A percentile compares a stretch with the other conserved stretches of the same genome.
Evolutionary conservation across 2,329 filamentous ascomycete species (phyloP).

Genomic region (Cordyceps farinosa): DNA sequence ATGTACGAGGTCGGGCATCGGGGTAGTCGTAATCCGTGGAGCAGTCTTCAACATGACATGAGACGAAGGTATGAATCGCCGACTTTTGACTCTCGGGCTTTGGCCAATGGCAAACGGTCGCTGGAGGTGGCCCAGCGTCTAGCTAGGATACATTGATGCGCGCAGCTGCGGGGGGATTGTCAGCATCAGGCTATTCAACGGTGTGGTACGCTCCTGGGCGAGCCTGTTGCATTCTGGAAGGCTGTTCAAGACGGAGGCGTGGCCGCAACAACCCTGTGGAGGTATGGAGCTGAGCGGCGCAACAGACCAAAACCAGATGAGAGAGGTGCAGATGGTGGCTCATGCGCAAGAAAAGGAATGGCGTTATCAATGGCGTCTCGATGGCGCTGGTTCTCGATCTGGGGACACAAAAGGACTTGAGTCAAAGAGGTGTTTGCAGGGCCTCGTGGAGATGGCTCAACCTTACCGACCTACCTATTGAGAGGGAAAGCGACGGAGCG

Average conservation of each 20-base stretch:
- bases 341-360: conserved; percentile 3
- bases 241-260: neutral
- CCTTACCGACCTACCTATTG: neutral
- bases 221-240: neutral
- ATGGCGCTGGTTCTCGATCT: conserved; percentile 17
- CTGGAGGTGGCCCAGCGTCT: neutral
- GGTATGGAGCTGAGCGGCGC: neutral
- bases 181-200: neutral
- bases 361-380: conserved; percentile 11
- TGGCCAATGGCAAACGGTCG: conserved; percentile 3
- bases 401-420: conserved; percentile 8
- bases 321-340: conserved; percentile 15
- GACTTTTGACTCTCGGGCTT: conserved; percentile 1
- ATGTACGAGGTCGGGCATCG: neutral
- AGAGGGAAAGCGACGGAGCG: conserved; percentile 3
- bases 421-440: neutral
- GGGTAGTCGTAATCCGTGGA: neutral
- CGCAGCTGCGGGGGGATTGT: neutral
- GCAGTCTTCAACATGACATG: neutral
- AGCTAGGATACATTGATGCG: neutral
- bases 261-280: neutral
- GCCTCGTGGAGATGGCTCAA: neutral
- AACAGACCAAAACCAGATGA: conserved; percentile 9
- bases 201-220: neutral
- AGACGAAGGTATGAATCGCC: neutral